phyloP scores from a whole-genome alignment of 2,329 filamentous ascomycete genomes.

The Claviceps paspali region DNA sequence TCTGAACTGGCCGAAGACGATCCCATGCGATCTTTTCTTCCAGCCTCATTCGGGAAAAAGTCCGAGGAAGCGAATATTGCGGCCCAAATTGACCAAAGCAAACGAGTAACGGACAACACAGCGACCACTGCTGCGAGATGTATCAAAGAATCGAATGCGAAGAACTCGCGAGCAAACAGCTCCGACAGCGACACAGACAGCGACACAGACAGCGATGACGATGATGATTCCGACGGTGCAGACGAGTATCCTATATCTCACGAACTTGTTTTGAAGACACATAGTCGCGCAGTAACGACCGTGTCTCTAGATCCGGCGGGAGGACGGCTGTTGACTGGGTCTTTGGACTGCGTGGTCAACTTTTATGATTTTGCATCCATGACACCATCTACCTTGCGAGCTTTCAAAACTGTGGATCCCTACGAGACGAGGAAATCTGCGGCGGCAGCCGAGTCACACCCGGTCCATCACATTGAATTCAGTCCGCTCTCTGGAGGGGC shows the following conservation, averaged over 20 bases:
- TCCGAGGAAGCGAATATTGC: conserved; percentile 57
- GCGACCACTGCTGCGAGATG: not conserved
- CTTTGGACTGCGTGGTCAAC: conserved; percentile 80
- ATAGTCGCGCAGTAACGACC: conserved; percentile 74
- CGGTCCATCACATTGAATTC: conserved; percentile 76
- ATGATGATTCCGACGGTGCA: conserved; percentile 44
- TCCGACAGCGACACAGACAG: conserved; percentile 8
- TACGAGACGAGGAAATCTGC: conserved; percentile 56
- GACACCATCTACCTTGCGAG: conserved; percentile 84
- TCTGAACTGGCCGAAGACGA: conserved; percentile 45
- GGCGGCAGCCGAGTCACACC: conserved; percentile 65
- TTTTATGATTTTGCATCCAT: conserved; percentile 91
- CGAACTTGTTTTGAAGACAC: conserved; percentile 82
- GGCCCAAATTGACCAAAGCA: conserved; percentile 67
- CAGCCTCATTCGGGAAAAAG: conserved; percentile 74
- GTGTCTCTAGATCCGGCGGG: conserved; percentile 75
- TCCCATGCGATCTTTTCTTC: conserved; percentile 62
- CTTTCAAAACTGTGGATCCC: conserved; percentile 86
- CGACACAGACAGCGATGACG: conserved; percentile 12
- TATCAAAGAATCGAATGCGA: conserved; percentile 7
- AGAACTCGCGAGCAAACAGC: conserved; percentile 6
- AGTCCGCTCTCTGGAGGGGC: conserved; percentile 66
- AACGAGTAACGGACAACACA: conserved; percentile 31
- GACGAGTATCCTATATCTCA: conserved; percentile 89
- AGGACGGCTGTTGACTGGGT: conserved; percentile 74